These are phyloP conservation scores for Alternaria viburni DNA, from an alignment of 2,329 filamentous ascomycete species.

Conservation along the genomic window DNA sequence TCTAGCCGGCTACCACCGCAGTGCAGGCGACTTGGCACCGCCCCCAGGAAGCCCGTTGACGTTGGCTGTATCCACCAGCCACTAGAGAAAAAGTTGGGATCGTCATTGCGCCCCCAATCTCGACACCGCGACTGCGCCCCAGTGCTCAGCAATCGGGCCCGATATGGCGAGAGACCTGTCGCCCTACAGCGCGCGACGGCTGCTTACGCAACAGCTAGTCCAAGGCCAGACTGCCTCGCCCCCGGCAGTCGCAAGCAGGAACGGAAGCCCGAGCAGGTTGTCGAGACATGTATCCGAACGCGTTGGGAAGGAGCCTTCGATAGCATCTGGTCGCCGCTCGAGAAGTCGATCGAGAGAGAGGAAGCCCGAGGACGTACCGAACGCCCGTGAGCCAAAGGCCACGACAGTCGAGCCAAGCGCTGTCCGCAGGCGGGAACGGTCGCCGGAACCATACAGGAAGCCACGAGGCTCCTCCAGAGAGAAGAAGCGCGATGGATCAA, in stretches of 20 bases:
- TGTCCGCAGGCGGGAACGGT: slow-evolving; percentile 20
- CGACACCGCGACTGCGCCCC: slow-evolving; percentile 5
- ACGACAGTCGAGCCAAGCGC: slow-evolving; percentile 16
- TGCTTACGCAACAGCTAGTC: slow-evolving; percentile 36
- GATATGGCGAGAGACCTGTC: slow-evolving; percentile 40
- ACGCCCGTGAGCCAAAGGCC: slow-evolving; percentile 22
- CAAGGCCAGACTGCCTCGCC: slow-evolving; percentile 20
- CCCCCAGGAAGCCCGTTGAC: background rate
- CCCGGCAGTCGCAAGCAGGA: slow-evolving; percentile 22
- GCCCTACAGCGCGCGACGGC: slow-evolving; percentile 39
- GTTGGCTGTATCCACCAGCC: slow-evolving; percentile 2
- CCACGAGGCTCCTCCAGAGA: slow-evolving; percentile 25
- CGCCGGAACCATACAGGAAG: slow-evolving; percentile 39
- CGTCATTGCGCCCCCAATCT: slow-evolving; percentile 15
- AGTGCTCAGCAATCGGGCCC: slow-evolving; percentile 4
- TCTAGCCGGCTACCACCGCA: slow-evolving; percentile 3
- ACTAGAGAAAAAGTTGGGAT: slow-evolving; percentile 10
- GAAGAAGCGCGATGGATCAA: slow-evolving; percentile 15
- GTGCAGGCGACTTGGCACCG: slow-evolving; percentile 6
- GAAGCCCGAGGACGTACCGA: slow-evolving; percentile 15
- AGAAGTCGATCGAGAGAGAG: slow-evolving; percentile 23
- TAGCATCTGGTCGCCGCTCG: slow-evolving; percentile 14
- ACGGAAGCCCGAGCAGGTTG: slow-evolving; percentile 15
- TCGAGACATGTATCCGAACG: slow-evolving; percentile 16
- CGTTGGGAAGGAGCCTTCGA: slow-evolving; percentile 15